Conservation (phyloP, 1,139 yeast species). For the Wickerhamomyces sp. region DNA sequence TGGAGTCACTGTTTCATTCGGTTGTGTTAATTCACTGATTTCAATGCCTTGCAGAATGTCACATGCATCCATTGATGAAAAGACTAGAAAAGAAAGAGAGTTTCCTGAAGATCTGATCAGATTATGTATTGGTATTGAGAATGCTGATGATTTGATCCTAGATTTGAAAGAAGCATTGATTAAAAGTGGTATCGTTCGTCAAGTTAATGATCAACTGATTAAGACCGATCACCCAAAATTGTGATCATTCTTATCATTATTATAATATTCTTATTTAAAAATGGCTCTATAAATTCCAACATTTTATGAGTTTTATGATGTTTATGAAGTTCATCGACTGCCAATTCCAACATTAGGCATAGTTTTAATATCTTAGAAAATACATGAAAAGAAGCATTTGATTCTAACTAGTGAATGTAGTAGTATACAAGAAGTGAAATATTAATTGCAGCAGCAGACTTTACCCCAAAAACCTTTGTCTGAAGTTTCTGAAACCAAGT, state of each 20-base stretch:
- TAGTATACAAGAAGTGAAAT: background rate
- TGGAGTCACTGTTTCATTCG: slow-evolving; percentile 91
- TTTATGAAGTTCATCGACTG: no score
- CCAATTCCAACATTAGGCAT: no score
- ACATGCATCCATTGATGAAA: slow-evolving; percentile 91
- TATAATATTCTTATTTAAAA: no score
- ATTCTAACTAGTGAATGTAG: background rate
- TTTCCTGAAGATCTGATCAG: slow-evolving; percentile 90
- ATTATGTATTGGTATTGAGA: slow-evolving; percentile 72
- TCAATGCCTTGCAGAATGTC: slow-evolving; percentile 95
- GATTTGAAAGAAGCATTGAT: slow-evolving; percentile 71
- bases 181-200: slow-evolving; percentile 43
- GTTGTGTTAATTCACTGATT: slow-evolving; percentile 87
- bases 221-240: no score
- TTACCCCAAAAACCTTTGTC: slow-evolving; percentile 23
- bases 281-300: no score
- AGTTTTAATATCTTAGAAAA: background rate
- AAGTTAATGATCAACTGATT: background rate
- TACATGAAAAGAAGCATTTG: background rate
- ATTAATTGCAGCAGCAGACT: slow-evolving; percentile 21
- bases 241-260: no score
- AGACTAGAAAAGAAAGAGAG: slow-evolving; percentile 79
- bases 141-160: slow-evolving; percentile 49
- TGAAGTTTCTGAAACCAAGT: slow-evolving; percentile 17
- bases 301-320: no score